These are phyloP conservation scores for Tritrichomonas foetus DNA, from an alignment of 208 protist species.

Conservation along the genomic window DNA sequence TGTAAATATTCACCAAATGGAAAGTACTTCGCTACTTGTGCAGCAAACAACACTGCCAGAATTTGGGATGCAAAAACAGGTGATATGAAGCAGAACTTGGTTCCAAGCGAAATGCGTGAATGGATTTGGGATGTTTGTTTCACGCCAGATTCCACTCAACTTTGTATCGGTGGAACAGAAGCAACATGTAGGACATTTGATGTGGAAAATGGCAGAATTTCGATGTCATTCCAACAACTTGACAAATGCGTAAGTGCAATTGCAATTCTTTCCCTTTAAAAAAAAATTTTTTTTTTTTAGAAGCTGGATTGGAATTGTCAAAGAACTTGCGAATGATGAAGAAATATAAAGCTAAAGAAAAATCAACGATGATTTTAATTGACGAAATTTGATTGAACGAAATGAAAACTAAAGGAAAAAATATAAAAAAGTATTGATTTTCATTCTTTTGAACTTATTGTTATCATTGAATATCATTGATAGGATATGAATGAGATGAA, in stretches of 20 bases:
- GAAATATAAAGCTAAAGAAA: too few relatives aligned
- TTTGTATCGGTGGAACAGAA: neutral
- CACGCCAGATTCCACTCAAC: neutral
- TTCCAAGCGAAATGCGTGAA: neutral
- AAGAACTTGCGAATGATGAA: too few relatives aligned
- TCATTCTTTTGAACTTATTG: too few relatives aligned
- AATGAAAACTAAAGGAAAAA: too few relatives aligned
- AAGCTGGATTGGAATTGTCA: too few relatives aligned
- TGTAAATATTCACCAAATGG: neutral
- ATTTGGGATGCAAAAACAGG: neutral
- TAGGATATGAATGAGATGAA: too few relatives aligned
- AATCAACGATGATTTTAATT: too few relatives aligned
- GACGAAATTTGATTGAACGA: too few relatives aligned
- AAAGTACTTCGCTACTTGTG: slow-evolving; percentile 2
- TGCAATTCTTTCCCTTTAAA: slow-evolving; percentile 18
- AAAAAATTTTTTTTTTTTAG: too few relatives aligned
- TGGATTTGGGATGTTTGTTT: slow-evolving; percentile 21
- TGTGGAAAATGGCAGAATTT: slow-evolving; percentile 3
- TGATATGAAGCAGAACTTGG: neutral
- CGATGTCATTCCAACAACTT: neutral
- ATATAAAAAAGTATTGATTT: too few relatives aligned
- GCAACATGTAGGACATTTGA: neutral
- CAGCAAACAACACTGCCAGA: neutral
- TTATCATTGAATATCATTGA: too few relatives aligned
- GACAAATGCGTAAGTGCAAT: neutral